These are phyloP conservation scores for Pyricularia grisea DNA, from an alignment of 2,329 filamentous ascomycete genomes.

Conservation along the genomic window DNA sequence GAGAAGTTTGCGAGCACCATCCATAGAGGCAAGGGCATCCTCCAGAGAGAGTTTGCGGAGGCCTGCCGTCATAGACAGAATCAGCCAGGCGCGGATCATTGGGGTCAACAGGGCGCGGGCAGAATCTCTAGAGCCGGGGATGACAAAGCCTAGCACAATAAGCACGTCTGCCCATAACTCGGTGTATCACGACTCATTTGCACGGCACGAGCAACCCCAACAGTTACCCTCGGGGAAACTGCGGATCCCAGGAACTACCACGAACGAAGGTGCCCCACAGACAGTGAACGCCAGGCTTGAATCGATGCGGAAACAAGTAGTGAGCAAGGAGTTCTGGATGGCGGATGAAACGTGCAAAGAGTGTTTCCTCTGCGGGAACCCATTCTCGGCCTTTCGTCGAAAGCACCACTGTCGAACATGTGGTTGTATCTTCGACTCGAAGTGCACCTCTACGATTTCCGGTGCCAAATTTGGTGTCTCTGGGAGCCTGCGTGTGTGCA, in stretches of 20 bases:
- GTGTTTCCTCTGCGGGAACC: constrained; percentile 83
- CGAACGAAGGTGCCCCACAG: constrained; percentile 47
- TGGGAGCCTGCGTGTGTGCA: constrained; percentile 81
- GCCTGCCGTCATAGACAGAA: constrained; percentile 46
- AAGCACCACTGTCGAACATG: constrained; percentile 96
- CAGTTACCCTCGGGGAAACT: constrained; percentile 34
- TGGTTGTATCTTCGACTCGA: constrained; percentile 97
- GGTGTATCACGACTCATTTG: constrained; percentile 47
- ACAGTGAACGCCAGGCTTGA: constrained; percentile 52
- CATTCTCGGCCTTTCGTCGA: constrained; percentile 86
- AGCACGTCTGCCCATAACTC: constrained; percentile 50
- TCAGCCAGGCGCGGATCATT: constrained; percentile 35
- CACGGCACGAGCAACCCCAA: constrained; percentile 33
- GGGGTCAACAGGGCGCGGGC: constrained; percentile 40
- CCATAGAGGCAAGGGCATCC: constrained; percentile 16
- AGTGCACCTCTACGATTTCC: constrained; percentile 86
- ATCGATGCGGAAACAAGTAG: constrained; percentile 73
- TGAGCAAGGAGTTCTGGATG: constrained; percentile 99
- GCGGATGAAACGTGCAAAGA: constrained; percentile 96
- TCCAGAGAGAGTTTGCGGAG: constrained; percentile 28
- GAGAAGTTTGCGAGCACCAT: constrained; percentile 11
- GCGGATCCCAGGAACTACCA: constrained; percentile 47
- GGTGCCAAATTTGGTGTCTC: constrained; percentile 81
- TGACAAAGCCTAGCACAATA: constrained; percentile 45
- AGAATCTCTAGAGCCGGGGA: constrained; percentile 49